Evolutionary conservation across 306 rosid genomes (phyloP).

Genomic region (Pueraria montana): DNA sequence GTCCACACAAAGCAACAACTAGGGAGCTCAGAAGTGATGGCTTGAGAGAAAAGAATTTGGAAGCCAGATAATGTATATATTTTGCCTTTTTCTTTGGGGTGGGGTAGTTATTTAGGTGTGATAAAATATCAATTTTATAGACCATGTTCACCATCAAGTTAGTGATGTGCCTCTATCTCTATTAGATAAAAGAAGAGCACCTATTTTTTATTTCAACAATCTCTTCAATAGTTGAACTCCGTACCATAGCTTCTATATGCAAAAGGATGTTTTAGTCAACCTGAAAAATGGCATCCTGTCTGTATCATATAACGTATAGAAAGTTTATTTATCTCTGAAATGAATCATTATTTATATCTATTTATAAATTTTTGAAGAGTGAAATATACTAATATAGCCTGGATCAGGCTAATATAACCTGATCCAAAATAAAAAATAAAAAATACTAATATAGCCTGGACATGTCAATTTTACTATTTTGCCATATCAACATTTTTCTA

Average conservation of each 20-base stretch:
- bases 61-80: constrained; percentile 25
- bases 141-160: not conserved
- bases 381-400: not conserved
- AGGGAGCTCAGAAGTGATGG: constrained; percentile 44
- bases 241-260: not conserved
- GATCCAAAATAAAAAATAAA: too few relatives aligned
- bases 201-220: not conserved
- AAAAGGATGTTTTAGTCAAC: not conserved
- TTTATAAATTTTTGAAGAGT: not conserved
- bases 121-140: constrained; percentile 32
- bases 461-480: not conserved
- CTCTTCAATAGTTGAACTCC: not conserved
- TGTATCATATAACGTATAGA: not conserved
- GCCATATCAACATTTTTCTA: too few relatives aligned
- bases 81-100: not conserved
- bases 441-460: not conserved
- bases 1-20: constrained; percentile 53
- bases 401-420: too few relatives aligned
- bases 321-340: not conserved
- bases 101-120: constrained; percentile 18
- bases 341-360: not conserved
- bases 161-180: not conserved
- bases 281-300: not conserved
- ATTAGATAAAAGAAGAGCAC: not conserved
- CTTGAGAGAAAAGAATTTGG: not conserved